These are phyloP conservation scores for Penicillium corylophilum DNA, from an alignment of 2,329 filamentous ascomycete genomes.

Conservation along the genomic window DNA sequence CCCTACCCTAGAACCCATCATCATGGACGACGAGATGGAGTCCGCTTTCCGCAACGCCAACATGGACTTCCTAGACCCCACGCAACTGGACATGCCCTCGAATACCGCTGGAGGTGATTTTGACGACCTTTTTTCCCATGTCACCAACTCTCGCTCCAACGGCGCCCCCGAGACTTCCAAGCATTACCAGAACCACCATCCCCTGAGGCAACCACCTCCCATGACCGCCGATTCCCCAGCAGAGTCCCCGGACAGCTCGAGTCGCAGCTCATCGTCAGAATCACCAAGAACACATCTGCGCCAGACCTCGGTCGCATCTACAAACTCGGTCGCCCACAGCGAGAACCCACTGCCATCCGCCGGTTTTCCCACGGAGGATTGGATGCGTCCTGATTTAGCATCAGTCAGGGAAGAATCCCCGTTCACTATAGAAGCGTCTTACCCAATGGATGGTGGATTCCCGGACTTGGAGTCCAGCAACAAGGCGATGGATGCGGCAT, in stretches of 20 bases:
- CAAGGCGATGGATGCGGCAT: conserved; percentile 49
- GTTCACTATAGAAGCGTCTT: conserved; percentile 39
- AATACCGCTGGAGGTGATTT: conserved; percentile 42
- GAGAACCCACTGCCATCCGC: conserved; percentile 36
- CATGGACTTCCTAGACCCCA: conserved; percentile 44
- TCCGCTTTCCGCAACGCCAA: conserved; percentile 41
- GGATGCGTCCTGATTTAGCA: conserved; percentile 38
- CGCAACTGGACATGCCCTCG: conserved; percentile 37
- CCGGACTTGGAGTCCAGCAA: conserved; percentile 47
- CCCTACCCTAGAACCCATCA: conserved; percentile 40
- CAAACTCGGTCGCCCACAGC: conserved; percentile 40
- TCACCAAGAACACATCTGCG: conserved; percentile 43
- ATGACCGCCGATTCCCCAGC: conserved; percentile 42
- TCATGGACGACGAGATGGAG: conserved; percentile 46
- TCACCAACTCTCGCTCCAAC: conserved; percentile 31
- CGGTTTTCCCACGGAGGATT: conserved; percentile 37
- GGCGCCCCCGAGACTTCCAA: conserved; percentile 29
- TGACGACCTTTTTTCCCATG: conserved; percentile 41
- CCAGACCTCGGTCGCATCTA: conserved; percentile 42
- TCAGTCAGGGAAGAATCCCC: conserved; percentile 41
- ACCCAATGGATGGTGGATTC: conserved; percentile 35
- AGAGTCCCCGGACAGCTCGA: conserved; percentile 47
- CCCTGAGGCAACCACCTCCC: conserved; percentile 34
- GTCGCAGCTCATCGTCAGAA: conserved; percentile 44
- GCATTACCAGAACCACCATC: conserved; percentile 33